A percentile compares a stretch with the other conserved stretches of the same genome.
These are phyloP conservation scores for Candida tropicalis DNA, from an alignment of 1,139 yeast species.

Conservation along the genomic window DNA sequence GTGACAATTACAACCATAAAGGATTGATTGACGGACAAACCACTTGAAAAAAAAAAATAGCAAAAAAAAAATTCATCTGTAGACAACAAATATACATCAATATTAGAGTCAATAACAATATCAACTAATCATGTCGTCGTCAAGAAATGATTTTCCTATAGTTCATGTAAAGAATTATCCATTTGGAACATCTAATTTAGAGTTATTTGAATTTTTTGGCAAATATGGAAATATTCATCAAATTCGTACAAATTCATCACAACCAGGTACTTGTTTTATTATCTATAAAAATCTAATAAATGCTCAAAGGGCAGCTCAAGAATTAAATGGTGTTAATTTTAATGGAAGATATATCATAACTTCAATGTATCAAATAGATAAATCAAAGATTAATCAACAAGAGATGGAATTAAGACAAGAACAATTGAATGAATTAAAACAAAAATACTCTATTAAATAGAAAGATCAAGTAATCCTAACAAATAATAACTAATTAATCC, in stretches of 20 bases:
- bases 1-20: conserved; percentile 23
- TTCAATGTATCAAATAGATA: conserved; percentile 46
- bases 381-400: conserved; percentile 24
- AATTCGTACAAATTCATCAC: conserved; percentile 41
- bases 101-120: no score
- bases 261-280: conserved; percentile 57
- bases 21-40: neutral
- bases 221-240: conserved; percentile 60
- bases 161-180: conserved; percentile 63
- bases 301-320: conserved; percentile 54
- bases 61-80: neutral
- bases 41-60: neutral
- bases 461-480: conserved; percentile 42
- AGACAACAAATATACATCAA: neutral
- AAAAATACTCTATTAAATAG: conserved; percentile 21
- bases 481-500: conserved; percentile 63
- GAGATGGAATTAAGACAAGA: conserved; percentile 13
- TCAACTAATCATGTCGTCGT: no score
- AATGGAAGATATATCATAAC: conserved; percentile 63
- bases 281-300: conserved; percentile 51
- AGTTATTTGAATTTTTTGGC: conserved; percentile 57
- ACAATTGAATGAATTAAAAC: conserved; percentile 13
- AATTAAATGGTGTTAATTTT: conserved; percentile 62
- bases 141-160: conserved; percentile 41
- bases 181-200: conserved; percentile 48